These are phyloP conservation scores for Phytophthora sojae DNA, from an alignment of 352 stramenopile genomes.

Conservation along the genomic window DNA sequence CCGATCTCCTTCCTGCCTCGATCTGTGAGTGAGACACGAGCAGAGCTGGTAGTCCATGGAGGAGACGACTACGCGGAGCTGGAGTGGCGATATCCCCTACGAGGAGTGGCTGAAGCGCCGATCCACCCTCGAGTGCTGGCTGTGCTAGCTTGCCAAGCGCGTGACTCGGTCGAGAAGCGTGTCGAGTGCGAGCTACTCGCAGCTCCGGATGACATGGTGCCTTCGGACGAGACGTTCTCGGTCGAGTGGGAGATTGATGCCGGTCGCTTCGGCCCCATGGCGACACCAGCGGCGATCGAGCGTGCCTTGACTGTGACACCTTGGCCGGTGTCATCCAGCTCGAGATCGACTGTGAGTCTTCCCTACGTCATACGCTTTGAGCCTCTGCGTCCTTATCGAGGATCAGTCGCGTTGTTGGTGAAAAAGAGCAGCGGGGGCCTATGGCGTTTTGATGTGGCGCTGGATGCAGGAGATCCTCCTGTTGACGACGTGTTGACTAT, in stretches of 20 bases:
- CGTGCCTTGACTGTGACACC: conserved; percentile 57
- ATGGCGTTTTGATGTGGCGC: conserved; percentile 88
- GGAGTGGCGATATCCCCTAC: conserved; percentile 80
- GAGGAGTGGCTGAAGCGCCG: conserved; percentile 74
- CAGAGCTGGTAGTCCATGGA: conserved; percentile 73
- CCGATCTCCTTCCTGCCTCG: conserved; percentile 92
- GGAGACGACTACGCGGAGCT: conserved; percentile 74
- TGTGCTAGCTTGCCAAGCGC: conserved; percentile 69
- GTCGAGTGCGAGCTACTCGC: conserved; percentile 71
- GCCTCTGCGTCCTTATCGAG: conserved; percentile 86
- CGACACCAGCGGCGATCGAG: conserved; percentile 55
- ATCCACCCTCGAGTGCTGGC: conserved; percentile 60
- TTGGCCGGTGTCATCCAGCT: conserved; percentile 18
- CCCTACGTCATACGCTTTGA: conserved; percentile 82
- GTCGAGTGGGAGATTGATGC: conserved; percentile 72
- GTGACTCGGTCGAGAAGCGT: conserved; percentile 71
- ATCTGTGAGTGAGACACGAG: conserved; percentile 70
- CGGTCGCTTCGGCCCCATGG: conserved; percentile 62
- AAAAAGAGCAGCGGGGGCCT: conserved; percentile 80
- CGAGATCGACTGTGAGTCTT: conserved; percentile 26
- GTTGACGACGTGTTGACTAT: conserved; percentile 91
- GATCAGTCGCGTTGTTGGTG: conserved; percentile 76
- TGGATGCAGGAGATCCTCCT: conserved; percentile 83
- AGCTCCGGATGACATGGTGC: conserved; percentile 48
- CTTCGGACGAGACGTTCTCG: conserved; percentile 56